Evolutionary conservation across 768 basidiomycete genomes (phyloP), one percentile per base, ranked within the genome.

Genomic region (Amanita pallidorosea): DNA sequence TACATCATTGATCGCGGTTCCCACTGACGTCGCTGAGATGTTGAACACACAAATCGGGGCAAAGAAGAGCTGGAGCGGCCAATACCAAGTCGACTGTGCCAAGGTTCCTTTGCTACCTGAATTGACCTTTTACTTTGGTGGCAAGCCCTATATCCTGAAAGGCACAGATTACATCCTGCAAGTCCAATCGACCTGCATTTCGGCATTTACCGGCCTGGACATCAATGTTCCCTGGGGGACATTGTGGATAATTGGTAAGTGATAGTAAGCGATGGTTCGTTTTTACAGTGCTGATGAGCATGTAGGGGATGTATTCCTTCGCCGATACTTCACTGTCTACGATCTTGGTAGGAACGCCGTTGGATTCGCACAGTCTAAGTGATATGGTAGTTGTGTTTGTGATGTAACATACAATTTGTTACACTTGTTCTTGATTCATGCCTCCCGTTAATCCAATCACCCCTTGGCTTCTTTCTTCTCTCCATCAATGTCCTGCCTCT

Each of bases 1-100:
- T 49, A 97, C 96, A 36, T 94, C 91, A 6, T 74, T 97, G 54
- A 97, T 98, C 59, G 95, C 86, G 45, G 73, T 95, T 45, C 95
- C 95, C 46, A 82, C 84, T 52, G 95, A 98, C 61, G 77, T 98
- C 49, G 94, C 96, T 47, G 96, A 99, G 74, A 90, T 99, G 90
- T 73, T 99, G 60, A 98, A 99, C 69, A 73, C 85, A 29, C 83
- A 87, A 65, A 96, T 99, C 48, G 96, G 96, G 53, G 95, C 95
- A 12, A 87, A 79, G 70, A 90, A 85, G 62, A 80, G 84, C 2
- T 98, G 94, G 94, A 96, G 88, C 62, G 96, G 95, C 36, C 95
- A 97, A 67, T 96, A 95, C 63, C 81, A 80, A 22, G 73, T 99
- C 54, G 89, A 93, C 56, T 98, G 96, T 65, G 69, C 79, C 54